Percentiles rank a stretch among this genome's conserved stretches.
phyloP scores from a whole-genome alignment of 495 filamentous ascomycete genomes.

The Achaetomiella virescens region DNA sequence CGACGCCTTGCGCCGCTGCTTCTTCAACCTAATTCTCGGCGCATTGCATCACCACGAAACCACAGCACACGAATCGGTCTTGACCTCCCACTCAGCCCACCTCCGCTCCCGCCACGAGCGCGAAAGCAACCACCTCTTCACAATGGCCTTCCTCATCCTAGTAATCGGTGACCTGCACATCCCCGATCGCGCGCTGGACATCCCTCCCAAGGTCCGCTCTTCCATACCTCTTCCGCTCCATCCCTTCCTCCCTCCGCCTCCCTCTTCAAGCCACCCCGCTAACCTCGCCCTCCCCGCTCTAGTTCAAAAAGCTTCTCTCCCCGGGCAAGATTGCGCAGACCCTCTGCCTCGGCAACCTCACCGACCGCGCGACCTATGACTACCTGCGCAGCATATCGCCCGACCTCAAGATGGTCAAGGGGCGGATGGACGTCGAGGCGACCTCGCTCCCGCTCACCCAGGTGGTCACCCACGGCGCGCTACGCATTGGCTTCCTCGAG shows the following conservation, averaged over 20 bases:
- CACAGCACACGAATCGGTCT: too few species aligned
- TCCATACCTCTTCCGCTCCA: not conserved
- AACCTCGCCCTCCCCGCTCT: slow-evolving; percentile 4
- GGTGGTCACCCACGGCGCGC: slow-evolving; percentile 86
- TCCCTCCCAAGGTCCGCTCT: slow-evolving; percentile 73
- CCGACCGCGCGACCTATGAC: slow-evolving; percentile 87
- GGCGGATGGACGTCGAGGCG: slow-evolving; percentile 89
- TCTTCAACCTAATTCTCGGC: too few species aligned
- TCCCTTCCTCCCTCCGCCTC: not conserved
- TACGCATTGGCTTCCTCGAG: slow-evolving; percentile 95
- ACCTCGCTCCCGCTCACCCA: slow-evolving; percentile 85
- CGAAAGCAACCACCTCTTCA: too few species aligned
- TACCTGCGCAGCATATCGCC: slow-evolving; percentile 88
- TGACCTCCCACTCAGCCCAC: not conserved
- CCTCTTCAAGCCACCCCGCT: not conserved
- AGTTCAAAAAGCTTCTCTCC: slow-evolving; percentile 98
- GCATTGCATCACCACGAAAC: too few species aligned
- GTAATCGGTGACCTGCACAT: slow-evolving; percentile 97
- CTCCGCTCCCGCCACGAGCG: too few species aligned
- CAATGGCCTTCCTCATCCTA: slow-evolving; percentile 58
- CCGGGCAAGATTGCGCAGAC: slow-evolving; percentile 98
- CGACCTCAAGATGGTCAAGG: slow-evolving; percentile 92
- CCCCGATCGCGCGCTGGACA: slow-evolving; percentile 84
- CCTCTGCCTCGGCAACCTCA: slow-evolving; percentile 94
- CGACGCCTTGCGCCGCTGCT: too few species aligned